Conservation (phyloP, 208 protist genomes). For the Trypanosoma caninum region DNA sequence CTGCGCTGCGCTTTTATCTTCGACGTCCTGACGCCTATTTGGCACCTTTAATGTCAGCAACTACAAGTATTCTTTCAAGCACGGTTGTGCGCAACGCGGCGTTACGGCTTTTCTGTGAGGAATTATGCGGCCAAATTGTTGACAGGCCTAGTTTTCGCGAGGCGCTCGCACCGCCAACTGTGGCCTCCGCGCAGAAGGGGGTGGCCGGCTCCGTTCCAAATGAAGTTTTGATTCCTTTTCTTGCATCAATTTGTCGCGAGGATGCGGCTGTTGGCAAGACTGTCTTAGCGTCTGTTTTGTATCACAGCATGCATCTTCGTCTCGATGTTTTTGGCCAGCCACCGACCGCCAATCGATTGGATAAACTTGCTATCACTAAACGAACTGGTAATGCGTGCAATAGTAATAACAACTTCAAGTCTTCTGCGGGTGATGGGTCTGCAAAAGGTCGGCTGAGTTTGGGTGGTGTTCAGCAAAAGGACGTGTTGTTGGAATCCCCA, state of each 20-base stretch:
- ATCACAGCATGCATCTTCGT: constrained; percentile 57
- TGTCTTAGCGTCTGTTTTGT: constrained; percentile 53
- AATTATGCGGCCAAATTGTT: constrained; percentile 50
- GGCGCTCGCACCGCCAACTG: constrained; percentile 62
- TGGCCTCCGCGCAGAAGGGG: constrained; percentile 32
- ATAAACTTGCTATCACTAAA: constrained; percentile 17
- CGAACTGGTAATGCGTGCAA: neutral
- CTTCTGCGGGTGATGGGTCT: neutral
- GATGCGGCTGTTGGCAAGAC: constrained; percentile 64
- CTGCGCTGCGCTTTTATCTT: constrained; percentile 55
- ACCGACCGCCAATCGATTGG: constrained; percentile 46
- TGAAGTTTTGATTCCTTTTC: constrained; percentile 76
- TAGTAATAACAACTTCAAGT: neutral
- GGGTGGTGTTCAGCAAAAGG: neutral
- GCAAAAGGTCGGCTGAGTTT: constrained; percentile 18
- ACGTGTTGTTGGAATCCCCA: constrained; percentile 19
- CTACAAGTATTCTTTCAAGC: constrained; percentile 50
- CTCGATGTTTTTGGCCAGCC: constrained; percentile 82
- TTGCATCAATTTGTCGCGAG: constrained; percentile 63
- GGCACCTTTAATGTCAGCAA: constrained; percentile 59
- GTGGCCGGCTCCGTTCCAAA: constrained; percentile 38
- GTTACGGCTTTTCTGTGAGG: constrained; percentile 63
- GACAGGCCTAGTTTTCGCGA: constrained; percentile 52
- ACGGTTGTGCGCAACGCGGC: constrained; percentile 48
- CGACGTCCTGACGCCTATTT: constrained; percentile 41